Base-by-base conservation (phyloP, 345 rosid species). In the Acer yangbiense region DNA sequence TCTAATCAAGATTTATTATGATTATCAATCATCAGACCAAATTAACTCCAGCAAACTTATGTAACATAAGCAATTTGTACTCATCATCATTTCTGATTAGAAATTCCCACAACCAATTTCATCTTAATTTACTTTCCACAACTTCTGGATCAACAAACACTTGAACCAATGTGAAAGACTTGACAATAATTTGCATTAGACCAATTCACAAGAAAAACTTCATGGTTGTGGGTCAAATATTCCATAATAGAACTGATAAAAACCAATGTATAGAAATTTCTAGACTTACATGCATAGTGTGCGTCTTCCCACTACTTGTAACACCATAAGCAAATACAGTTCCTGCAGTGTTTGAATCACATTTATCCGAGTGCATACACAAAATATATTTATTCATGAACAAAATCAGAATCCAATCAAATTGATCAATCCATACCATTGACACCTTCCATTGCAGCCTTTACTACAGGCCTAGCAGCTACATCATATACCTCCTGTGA, bases 241-340 rank as follows among this genome's bases (percentile, higher is more conserved):
- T 32, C 29, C 3, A 63, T 13, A 29, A 64, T 6, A 64, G 25
- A 46, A 64, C 12, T 50, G 2, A 50, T 44, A 43, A 43, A 43
- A 43, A 35, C 39, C 39, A 43, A 43, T 43, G 46, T 43, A 9
- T 46, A 27, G 46, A 8, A 74, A 74, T 10, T 48, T 50, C 48
- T 16, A 3, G 29, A 69, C 99, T 86, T 93, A 93, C 99, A 82
- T 97, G 99, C 98, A 94, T 97, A 32, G 99, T 97, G 78, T 93
- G 98, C 0, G 99, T 97, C 89, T 97, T 94, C 74, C 99, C 99
- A 87, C 99, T 97, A 65, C 99, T 97, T 23, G 99, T 97, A 79
- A 97, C 99, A 82, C 99, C 99, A 80, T 97, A 97, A 20, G 99
- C 99, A 71, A 97, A 97, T 68, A 97, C 98, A 29, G 99, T 97